Evolutionary conservation across 2,329 filamentous ascomycete species (phyloP).

Genomic region (Fusarium drepaniforme): DNA sequence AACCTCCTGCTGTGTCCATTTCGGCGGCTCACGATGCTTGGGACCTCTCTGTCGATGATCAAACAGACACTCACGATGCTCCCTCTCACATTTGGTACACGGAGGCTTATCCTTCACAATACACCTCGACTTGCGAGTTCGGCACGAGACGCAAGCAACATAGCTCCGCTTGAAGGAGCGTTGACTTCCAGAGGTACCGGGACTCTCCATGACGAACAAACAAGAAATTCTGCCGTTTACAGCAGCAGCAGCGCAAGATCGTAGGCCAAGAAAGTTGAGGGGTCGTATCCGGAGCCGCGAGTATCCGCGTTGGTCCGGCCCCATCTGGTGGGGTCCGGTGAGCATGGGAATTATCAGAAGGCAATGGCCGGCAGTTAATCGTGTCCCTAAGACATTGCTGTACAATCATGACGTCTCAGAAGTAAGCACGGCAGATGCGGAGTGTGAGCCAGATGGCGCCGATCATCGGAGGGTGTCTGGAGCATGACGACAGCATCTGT

Average conservation of each 20-base stretch:
- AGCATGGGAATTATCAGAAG: not conserved
- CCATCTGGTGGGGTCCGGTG: conserved; percentile 2
- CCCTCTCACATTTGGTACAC: conserved; percentile 28
- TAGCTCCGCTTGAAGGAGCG: conserved; percentile 33
- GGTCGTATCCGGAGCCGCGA: not conserved
- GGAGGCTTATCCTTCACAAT: conserved; percentile 33
- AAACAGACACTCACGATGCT: conserved; percentile 30
- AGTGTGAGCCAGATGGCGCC: not conserved
- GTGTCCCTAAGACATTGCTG: not conserved
- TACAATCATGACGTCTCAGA: not conserved
- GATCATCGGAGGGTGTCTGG: not conserved
- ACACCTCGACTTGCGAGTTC: conserved; percentile 28
- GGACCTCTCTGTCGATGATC: conserved; percentile 21
- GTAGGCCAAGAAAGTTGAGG: not conserved
- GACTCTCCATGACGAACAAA: conserved; percentile 13
- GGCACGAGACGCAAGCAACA: conserved; percentile 31
- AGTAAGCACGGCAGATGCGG: not conserved
- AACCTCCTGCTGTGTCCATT: conserved; percentile 16
- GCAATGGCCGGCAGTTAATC: not conserved
- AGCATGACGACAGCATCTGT: not conserved
- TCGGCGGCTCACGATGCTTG: conserved; percentile 23
- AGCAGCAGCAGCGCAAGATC: not conserved
- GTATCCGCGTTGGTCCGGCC: conserved; percentile 23
- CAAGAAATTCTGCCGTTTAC: not conserved
- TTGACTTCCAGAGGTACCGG: conserved; percentile 8